Evolutionary conservation across 177 flowering plant species (phyloP), one percentile per base, ranked within the genome.

Genomic region (Tripterygium wilfordii): DNA sequence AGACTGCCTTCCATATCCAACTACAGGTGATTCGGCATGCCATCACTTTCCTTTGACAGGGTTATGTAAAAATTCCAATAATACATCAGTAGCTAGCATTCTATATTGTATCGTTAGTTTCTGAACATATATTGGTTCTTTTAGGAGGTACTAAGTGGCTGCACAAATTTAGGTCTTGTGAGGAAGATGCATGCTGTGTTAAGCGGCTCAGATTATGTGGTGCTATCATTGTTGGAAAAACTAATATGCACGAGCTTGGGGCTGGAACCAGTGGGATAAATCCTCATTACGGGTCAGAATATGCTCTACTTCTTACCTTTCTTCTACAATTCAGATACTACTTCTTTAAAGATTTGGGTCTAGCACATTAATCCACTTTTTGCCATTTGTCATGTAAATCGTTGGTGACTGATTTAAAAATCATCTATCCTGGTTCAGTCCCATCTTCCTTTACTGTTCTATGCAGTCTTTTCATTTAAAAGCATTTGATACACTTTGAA

Each of bases 221-320:
- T 44, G 96, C 98, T 19, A 37, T 88, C 38, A 57, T 92, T 45
- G 81, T 88, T 28, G 98, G 98, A 36, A 92, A 92, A 58, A 88
- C 96, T 52, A 92, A 92, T 56, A 92, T 92, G 96, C 98, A 92
- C 53, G 98, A 92, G 64, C 96, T 92, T 60, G 98, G 96, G 29
- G 72, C 76, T 26, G 96, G 96, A 67, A 74, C 80, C 45, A 88
- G 95, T 66, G 98, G 96, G 22, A 88, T 92, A 47, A 92, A 92
- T 67, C 96, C 98, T 56, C 98, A 92, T 42, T 83, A 92, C 49
- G 98, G 98, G 98, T 88, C 68, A 45, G 54, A 53, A 25, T 10
- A 30, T 24, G 30, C 10, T 15, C 9, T 27, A n/a, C n/a, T 31
- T 17, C 25, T n/a, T 30, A 22, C 21, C 33, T 16, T 19, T 43